Evolutionary conservation across 768 basidiomycete species (phyloP).

Genomic region (Crepidotus variabilis): DNA sequence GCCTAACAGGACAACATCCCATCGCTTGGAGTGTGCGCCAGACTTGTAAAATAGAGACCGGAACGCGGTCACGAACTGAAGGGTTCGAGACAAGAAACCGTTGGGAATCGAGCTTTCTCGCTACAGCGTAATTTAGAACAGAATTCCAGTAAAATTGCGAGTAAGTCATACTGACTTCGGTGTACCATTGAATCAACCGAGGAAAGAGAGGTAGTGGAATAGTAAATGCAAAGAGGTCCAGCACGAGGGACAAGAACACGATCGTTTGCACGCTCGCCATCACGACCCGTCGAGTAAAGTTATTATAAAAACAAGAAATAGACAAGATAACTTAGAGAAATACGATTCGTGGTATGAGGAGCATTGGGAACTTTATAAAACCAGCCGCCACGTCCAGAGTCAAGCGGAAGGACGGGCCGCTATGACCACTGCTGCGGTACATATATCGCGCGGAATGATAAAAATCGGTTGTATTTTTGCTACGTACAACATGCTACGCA

Average conservation of each 20-base stretch:
- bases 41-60: conserved; percentile 65
- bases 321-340: neutral
- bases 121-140: conserved; percentile 27
- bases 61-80: conserved; percentile 61
- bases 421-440: neutral
- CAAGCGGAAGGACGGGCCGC: neutral
- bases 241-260: conserved; percentile 86
- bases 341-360: neutral
- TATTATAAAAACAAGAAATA: neutral
- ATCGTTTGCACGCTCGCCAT: conserved; percentile 75
- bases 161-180: conserved; percentile 42
- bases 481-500: neutral
- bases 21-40: conserved; percentile 61
- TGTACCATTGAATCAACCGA: conserved; percentile 95
- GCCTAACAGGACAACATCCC: conserved; percentile 96
- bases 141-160: neutral
- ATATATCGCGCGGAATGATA: neutral
- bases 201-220: conserved; percentile 96
- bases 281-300: neutral
- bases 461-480: neutral
- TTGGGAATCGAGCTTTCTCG: conserved; percentile 68
- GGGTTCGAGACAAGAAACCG: conserved; percentile 71
- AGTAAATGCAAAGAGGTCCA: conserved; percentile 90
- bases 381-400: no score
- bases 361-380: neutral